Evolutionary conservation across 1,284 basidiomycete species (phyloP), one percentile per base, ranked within the genome.

Genomic region (Rhodotorula sp.): DNA sequence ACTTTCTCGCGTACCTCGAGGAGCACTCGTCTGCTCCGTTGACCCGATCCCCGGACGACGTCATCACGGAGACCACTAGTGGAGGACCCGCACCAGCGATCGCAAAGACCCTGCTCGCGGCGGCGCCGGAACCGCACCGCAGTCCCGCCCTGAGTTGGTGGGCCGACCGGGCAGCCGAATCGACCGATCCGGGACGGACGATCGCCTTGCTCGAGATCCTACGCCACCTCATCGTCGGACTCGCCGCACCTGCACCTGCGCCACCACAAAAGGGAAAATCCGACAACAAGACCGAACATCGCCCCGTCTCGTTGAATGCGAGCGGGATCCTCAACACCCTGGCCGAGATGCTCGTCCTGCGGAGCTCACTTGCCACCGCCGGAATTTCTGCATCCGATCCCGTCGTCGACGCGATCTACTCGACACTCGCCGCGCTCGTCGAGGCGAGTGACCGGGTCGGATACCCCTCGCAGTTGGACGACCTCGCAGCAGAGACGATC

Each of bases 111-210:
- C 84, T 88, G 10, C 87, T 89, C 42, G 88, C 91, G 74, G 95
- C 92, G 89, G 86, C 91, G 14, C 90, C 90, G 76, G 91, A 95
- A 70, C 93, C 95, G 79, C 95, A 95, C 80, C 90, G 95, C 46
- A 58, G 62, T 94, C 91, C 78, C 88, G 60, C 90, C 26, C 87
- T 97, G 4, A 90, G 90, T 3, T 86, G 88, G 76, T 83, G 97
- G 15, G 88, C 96, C 49, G 93, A 97, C 78, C 85, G 87, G 42
- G 85, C 97, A 10, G 84, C 89, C 48, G 86, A 88, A 84, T 86
- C 57, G 87, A 87, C 75, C 91, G 93, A 70, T 79, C 84, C 2
- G 77, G 83, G 1, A 79, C 84, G 89, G 30, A 62, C 37, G 29
- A 63, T 82, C 63, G 86, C 91, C 0, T 82, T 94, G n/a, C 85